A percentile compares a stretch with the other conserved stretches of the same genome.
phyloP scores from a whole-genome alignment of 179 eudicot genomes.

The Amaranthus tricolor region DNA sequence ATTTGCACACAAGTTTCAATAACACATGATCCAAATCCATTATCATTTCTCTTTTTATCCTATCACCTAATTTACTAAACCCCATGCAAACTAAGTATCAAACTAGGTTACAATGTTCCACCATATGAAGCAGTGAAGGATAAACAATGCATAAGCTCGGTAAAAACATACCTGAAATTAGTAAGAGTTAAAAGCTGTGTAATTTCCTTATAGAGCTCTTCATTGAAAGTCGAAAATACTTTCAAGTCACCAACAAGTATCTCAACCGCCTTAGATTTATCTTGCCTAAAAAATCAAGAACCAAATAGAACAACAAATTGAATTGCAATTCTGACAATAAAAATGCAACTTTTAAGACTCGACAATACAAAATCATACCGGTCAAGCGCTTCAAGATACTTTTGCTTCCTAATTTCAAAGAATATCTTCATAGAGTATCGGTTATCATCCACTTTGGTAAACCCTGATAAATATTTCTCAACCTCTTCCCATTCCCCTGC shows the following conservation, averaged over 20 bases:
- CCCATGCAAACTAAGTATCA: too few relatives aligned
- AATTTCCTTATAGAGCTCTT: constrained; percentile 68
- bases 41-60: too few relatives aligned
- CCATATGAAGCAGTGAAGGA: neutral
- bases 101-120: neutral
- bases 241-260: constrained; percentile 72
- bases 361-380: constrained; percentile 32
- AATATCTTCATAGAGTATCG: constrained; percentile 88
- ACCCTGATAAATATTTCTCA: constrained; percentile 78
- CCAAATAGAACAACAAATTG: constrained; percentile 1
- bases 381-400: constrained; percentile 85
- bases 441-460: constrained; percentile 80
- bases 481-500: constrained; percentile 95
- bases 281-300: constrained; percentile 46
- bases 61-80: too few relatives aligned
- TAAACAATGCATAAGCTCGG: neutral
- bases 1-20: neutral
- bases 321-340: neutral
- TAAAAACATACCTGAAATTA: constrained; percentile 63
- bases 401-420: constrained; percentile 83
- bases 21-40: neutral
- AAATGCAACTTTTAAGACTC: neutral
- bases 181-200: constrained; percentile 67
- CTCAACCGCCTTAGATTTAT: constrained; percentile 68
- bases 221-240: constrained; percentile 79